Evolutionary conservation across 805 yeast species (phyloP).

Genomic region (Metschnikowia gelsemii): DNA sequence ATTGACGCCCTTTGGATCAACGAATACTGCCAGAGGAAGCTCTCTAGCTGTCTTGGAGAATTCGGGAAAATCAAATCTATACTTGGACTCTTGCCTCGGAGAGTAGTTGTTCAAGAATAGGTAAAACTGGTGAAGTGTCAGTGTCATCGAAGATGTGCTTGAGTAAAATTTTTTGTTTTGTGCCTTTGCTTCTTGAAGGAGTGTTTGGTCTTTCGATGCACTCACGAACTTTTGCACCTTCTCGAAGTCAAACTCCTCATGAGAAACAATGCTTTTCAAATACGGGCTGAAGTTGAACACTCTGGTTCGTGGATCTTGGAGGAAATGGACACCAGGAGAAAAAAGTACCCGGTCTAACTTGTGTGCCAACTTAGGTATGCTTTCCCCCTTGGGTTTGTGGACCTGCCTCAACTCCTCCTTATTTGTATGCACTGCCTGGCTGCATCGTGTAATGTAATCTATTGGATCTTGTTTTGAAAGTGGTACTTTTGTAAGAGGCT

Average conservation of each 20-base stretch:
- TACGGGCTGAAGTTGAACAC: constrained; percentile 66
- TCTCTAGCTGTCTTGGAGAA: constrained; percentile 40
- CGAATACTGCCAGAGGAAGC: constrained; percentile 53
- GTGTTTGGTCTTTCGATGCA: constrained; percentile 60
- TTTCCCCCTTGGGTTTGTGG: constrained; percentile 21
- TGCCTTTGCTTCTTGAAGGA: constrained; percentile 48
- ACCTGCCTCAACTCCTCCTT: constrained; percentile 19
- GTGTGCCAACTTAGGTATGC: constrained; percentile 61
- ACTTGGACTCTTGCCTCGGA: constrained; percentile 13
- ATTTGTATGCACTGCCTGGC: background rate
- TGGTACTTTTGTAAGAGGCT: background rate
- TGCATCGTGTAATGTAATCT: constrained; percentile 1
- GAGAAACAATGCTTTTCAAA: constrained; percentile 57
- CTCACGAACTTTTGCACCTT: constrained; percentile 57
- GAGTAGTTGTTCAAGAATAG: constrained; percentile 52
- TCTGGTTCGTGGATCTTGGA: constrained; percentile 75
- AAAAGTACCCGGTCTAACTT: constrained; percentile 69
- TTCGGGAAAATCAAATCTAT: constrained; percentile 41
- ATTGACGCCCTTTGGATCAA: constrained; percentile 47
- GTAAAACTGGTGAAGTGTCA: constrained; percentile 72
- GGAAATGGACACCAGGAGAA: constrained; percentile 76
- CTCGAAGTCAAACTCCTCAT: constrained; percentile 63
- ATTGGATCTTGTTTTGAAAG: background rate
- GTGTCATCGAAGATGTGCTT: constrained; percentile 88
- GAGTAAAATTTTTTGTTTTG: constrained; percentile 52